Evolutionary conservation across 345 rosid genomes (phyloP), one percentile per base, ranked within the genome.

Genomic region (Eucalyptus marginata): DNA sequence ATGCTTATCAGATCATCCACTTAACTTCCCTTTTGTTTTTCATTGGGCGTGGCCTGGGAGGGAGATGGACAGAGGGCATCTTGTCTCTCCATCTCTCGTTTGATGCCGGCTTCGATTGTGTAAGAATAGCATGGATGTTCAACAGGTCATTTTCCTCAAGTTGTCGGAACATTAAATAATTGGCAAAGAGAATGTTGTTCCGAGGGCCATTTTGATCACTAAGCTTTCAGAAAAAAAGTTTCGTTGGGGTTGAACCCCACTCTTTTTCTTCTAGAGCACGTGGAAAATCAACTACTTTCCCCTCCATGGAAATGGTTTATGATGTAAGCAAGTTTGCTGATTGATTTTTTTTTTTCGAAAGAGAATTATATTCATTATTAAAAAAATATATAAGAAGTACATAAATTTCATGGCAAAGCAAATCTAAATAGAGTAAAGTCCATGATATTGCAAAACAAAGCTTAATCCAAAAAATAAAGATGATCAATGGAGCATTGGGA

Each of bases 1-100:
- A 71, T 71, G 83, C 83, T 71, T 71, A 36, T 71, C 83, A 18
- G 81, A 71, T 71, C 44, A 71, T 36, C 81, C 44, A 76, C 83
- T 76, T 76, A 5, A 20, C 83, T 20, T 27, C 44, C 46, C 27
- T 71, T 71, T 36, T 10, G 46, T 17, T 71, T 71, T 71, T 71
- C 83, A 71, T 36, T 71, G 83, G 81, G 25, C 40, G 83, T 36
- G 46, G 46, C 46, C 2, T 18, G 46, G 44, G 40, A 71, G 46
- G 83, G 46, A 10, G 83, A 76, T 76, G 47, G 83, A 36, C 83
- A 36, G 25, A 18, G 27, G 81, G 81, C 46, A 71, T 18, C 25
- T 36, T 71, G 5, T 36, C 46, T 18, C 44, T 18, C 22, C 20
- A 68, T 66, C 80, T 71, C 46, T 36, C 46, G 12, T 33, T 71